phyloP scores from a whole-genome alignment of 2,329 filamentous ascomycete species.

The Cladosporium sp. region DNA sequence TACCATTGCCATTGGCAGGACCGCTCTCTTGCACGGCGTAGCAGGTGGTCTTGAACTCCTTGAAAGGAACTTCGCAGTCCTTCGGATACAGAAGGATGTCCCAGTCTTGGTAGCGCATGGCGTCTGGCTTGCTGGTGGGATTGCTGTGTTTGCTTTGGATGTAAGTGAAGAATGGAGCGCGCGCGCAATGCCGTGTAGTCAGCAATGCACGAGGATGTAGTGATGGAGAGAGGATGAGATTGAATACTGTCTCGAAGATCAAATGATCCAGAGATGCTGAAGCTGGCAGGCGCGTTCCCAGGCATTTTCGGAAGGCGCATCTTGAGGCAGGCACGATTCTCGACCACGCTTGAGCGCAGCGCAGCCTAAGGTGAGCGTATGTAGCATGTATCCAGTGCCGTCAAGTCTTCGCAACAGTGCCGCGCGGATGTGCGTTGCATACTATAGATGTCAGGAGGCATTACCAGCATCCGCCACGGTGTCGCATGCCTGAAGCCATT shows the following conservation, averaged over 20 bases:
- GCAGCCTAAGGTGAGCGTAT: background rate
- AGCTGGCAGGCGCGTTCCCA: background rate
- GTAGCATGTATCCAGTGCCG: background rate
- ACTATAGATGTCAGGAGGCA: background rate
- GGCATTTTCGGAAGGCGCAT: background rate
- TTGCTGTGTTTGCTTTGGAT: slow-evolving; percentile 1
- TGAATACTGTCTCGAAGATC: background rate
- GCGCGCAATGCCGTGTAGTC: background rate
- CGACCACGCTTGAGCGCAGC: background rate
- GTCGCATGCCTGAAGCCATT: no score
- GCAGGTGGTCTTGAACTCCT: slow-evolving; percentile 80
- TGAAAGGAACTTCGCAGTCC: slow-evolving; percentile 59
- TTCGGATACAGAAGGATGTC: slow-evolving; percentile 78
- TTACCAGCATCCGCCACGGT: background rate
- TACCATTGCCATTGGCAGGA: background rate
- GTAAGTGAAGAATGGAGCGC: slow-evolving; percentile 14
- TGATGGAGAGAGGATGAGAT: background rate
- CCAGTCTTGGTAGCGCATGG: slow-evolving; percentile 85
- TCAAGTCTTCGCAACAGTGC: background rate
- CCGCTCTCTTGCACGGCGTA: slow-evolving; percentile 56
- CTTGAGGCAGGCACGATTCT: slow-evolving; percentile 5
- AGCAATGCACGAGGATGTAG: background rate
- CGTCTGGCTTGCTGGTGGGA: slow-evolving; percentile 1
- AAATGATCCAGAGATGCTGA: background rate
- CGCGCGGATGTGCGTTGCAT: background rate